phyloP scores from a whole-genome alignment of 495 filamentous ascomycete genomes.

The Penicillium salamii region DNA sequence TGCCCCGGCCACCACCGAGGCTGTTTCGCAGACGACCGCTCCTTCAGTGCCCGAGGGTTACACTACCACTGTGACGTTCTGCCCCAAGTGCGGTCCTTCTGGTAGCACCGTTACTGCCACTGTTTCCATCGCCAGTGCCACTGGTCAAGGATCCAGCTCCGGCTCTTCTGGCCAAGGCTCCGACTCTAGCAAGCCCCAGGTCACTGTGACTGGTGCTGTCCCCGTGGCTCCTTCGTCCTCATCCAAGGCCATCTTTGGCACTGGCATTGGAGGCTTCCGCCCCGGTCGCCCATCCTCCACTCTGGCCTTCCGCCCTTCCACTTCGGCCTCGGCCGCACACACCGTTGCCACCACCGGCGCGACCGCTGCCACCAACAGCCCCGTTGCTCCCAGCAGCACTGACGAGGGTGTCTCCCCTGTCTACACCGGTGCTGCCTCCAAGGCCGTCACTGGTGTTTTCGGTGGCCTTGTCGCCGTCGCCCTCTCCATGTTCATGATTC shows the following conservation, averaged over 20 bases:
- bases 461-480: slow-evolving; percentile 8
- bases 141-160: neutral
- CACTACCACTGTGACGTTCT: slow-evolving; percentile 41
- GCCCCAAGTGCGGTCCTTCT: slow-evolving; percentile 37
- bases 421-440: slow-evolving; percentile 26
- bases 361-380: slow-evolving; percentile 6
- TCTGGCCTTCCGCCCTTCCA: slow-evolving; percentile 17
- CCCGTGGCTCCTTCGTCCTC: neutral
- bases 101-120: slow-evolving; percentile 36
- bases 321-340: neutral
- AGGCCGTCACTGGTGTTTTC: neutral
- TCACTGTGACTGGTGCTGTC: neutral
- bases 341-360: neutral
- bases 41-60: slow-evolving; percentile 28
- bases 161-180: slow-evolving; percentile 6
- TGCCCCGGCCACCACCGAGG: slow-evolving; percentile 2
- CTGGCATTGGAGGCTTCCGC: slow-evolving; percentile 8
- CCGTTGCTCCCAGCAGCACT: slow-evolving; percentile 15
- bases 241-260: neutral
- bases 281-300: slow-evolving; percentile 13
- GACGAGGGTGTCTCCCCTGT: slow-evolving; percentile 19
- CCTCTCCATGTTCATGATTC: slow-evolving; percentile 11
- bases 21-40: slow-evolving; percentile 9
- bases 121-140: slow-evolving; percentile 16
- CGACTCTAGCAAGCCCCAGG: slow-evolving; percentile 1